Percentiles rank a stretch among this genome's conserved stretches.
Conservation (phyloP, 2,329 filamentous ascomycete genomes). For the Raffaelea ambrosiae region DNA sequence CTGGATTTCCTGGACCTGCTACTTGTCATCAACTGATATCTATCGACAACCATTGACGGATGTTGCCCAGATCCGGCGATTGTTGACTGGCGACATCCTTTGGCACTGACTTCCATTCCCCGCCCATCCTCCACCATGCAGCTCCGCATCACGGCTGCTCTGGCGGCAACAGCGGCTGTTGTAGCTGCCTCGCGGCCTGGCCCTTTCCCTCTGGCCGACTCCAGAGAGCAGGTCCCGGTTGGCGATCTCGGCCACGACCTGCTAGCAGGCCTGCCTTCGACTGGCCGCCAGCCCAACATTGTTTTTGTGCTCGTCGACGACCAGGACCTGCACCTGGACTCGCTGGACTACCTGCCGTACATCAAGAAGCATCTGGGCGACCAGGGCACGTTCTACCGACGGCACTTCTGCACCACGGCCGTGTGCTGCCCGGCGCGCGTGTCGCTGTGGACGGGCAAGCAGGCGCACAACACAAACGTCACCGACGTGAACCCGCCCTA, state of each 20-base stretch:
- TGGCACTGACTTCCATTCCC: no score
- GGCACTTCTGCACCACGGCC: slow-evolving; percentile 59
- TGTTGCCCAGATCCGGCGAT: no score
- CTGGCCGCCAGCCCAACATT: slow-evolving; percentile 11
- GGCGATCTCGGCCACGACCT: neutral
- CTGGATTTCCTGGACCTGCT: no score
- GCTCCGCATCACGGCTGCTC: neutral
- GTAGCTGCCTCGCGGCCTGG: neutral
- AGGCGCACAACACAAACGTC: slow-evolving; percentile 64
- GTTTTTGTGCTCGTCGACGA: slow-evolving; percentile 55
- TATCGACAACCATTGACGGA: no score
- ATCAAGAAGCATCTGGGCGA: slow-evolving; percentile 35
- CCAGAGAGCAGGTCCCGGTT: neutral
- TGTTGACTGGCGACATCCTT: no score
- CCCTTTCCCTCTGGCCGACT: neutral
- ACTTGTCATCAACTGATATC: no score
- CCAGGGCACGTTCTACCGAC: slow-evolving; percentile 49
- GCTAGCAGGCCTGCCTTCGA: neutral
- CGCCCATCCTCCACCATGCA: no score
- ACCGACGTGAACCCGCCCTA: slow-evolving; percentile 49
- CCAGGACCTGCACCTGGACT: slow-evolving; percentile 53
- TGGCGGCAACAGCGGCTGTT: slow-evolving; percentile 3
- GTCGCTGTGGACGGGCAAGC: slow-evolving; percentile 55
- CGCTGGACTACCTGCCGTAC: slow-evolving; percentile 47
- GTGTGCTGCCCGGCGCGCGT: slow-evolving; percentile 62